Evolutionary conservation across 2,329 filamentous ascomycete genomes (phyloP).

Genomic region (Clonostachys sp.): DNA sequence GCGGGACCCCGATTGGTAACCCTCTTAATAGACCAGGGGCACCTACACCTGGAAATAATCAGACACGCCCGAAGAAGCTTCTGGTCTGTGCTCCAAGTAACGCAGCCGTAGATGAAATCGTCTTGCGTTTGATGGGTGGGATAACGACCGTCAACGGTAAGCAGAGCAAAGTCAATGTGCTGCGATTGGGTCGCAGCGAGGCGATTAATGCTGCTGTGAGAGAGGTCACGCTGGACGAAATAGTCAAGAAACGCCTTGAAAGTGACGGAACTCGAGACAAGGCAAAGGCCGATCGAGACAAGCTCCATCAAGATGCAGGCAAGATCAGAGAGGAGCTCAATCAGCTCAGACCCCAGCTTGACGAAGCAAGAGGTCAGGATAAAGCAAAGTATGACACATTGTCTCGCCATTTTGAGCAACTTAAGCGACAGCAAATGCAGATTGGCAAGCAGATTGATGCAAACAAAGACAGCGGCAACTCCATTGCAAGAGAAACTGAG

Average conservation of each 20-base stretch:
- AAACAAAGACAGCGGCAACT: slow-evolving; percentile 80
- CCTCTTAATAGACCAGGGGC: slow-evolving; percentile 19
- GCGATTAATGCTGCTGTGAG: slow-evolving; percentile 85
- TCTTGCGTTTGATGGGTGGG: slow-evolving; percentile 85
- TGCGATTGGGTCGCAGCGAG: slow-evolving; percentile 86
- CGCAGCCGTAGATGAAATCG: slow-evolving; percentile 92
- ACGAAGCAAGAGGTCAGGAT: slow-evolving; percentile 57
- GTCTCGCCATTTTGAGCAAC: slow-evolving; percentile 70
- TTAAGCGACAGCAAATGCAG: slow-evolving; percentile 68
- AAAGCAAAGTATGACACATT: slow-evolving; percentile 46
- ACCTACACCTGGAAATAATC: slow-evolving; percentile 13
- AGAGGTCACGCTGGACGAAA: slow-evolving; percentile 89
- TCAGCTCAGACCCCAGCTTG: slow-evolving; percentile 66
- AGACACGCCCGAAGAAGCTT: slow-evolving; percentile 67
- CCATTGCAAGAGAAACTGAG: slow-evolving; percentile 77
- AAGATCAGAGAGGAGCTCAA: slow-evolving; percentile 74
- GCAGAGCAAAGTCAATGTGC: slow-evolving; percentile 73
- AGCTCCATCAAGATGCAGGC: slow-evolving; percentile 58
- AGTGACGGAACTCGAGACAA: slow-evolving; percentile 53
- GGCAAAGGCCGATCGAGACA: slow-evolving; percentile 50
- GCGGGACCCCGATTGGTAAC: background rate
- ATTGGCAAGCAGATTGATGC: slow-evolving; percentile 83
- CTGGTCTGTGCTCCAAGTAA: slow-evolving; percentile 98
- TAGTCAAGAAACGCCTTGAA: slow-evolving; percentile 72
- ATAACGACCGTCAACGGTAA: slow-evolving; percentile 73